Base-by-base conservation (phyloP, 495 filamentous ascomycete species). In the Penicillium flavigenum region DNA sequence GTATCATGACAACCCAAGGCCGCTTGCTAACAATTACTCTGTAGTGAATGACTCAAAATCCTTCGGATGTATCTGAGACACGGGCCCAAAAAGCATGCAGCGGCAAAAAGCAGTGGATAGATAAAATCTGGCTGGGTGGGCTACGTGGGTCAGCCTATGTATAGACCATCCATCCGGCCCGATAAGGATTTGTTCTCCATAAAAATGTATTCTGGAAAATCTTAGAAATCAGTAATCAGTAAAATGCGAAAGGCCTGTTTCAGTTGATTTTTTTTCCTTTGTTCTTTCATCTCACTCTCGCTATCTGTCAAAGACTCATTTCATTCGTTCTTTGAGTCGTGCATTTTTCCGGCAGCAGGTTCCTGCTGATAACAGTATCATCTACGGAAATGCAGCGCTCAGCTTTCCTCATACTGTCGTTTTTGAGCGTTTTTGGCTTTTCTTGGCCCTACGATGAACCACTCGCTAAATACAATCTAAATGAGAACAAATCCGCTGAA, bases 391-490 rank as follows among this genome's bases (percentile, higher is more conserved):
- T 60, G 61, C 61, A 51, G 29, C 54, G 26, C 58, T 57, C 61
- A 36, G 53, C 54, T 27, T 41, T 57, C 24, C 45, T 63, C 32
- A 32, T 63, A 20, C 44, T 60, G 10, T 60, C 57, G 26, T 58
- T 60, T 16, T 41, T 60, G 58, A 63, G 57, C 36, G 42, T 53
- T n/a, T 20, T n/a, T 27, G 58, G 41, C 12, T 29, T 63, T n/a
- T 36, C 27, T 32, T 63, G 61, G 61, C 61, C 61, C 20, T 63
- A 63, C 31, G 47, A 57, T 19, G 53, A 60, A 39, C 46, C 61
- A 26, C 61, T 63, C 34, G 47, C 64, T 39, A 51, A 64, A 49
- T 74, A 70, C 57, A 77, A 77, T 57, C 58, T 76, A 16, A 76
- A 77, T 53, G 60, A 71, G 31, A 77, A 77, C 48, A 31, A 66